Percentiles rank a stretch among this genome's conserved stretches.
Conservation (phyloP, 768 basidiomycete genomes). For the Suillus americanus region DNA sequence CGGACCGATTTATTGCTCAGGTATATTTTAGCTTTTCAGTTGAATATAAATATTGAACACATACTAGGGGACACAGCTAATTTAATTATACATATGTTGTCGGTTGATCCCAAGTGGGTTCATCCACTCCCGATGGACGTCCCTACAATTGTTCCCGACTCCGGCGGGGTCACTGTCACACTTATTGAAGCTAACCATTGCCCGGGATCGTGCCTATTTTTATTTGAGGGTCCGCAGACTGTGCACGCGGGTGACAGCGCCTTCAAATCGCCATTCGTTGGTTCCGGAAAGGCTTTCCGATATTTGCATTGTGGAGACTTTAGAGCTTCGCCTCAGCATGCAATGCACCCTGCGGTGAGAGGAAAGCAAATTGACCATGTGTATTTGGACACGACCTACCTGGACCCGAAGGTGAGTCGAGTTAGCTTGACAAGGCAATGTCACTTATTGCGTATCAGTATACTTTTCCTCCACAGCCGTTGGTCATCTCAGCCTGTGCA, state of each 20-base stretch:
- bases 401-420: constrained; percentile 72
- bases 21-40: constrained; percentile 20
- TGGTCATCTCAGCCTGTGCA: constrained; percentile 91
- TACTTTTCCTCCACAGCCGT: constrained; percentile 93
- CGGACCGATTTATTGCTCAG: constrained; percentile 95
- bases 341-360: constrained; percentile 79
- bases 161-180: constrained; percentile 84
- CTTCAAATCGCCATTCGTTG: constrained; percentile 70
- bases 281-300: constrained; percentile 67
- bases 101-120: constrained; percentile 88
- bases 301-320: constrained; percentile 97
- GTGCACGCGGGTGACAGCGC: constrained; percentile 82
- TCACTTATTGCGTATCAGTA: constrained; percentile 49
- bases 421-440: background rate
- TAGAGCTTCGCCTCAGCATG: constrained; percentile 85
- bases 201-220: constrained; percentile 92
- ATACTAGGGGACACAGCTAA: constrained; percentile 76
- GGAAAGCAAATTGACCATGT: constrained; percentile 83
- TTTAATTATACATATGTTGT: constrained; percentile 87
- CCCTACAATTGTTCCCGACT: constrained; percentile 73
- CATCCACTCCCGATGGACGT: constrained; percentile 81
- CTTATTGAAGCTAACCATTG: constrained; percentile 99
- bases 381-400: constrained; percentile 95
- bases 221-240: constrained; percentile 92
- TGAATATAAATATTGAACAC: constrained; percentile 1